Evolutionary conservation across 139 green algal species (phyloP), one percentile per base, ranked within the genome.

Genomic region (Desmodesmus armatus): DNA sequence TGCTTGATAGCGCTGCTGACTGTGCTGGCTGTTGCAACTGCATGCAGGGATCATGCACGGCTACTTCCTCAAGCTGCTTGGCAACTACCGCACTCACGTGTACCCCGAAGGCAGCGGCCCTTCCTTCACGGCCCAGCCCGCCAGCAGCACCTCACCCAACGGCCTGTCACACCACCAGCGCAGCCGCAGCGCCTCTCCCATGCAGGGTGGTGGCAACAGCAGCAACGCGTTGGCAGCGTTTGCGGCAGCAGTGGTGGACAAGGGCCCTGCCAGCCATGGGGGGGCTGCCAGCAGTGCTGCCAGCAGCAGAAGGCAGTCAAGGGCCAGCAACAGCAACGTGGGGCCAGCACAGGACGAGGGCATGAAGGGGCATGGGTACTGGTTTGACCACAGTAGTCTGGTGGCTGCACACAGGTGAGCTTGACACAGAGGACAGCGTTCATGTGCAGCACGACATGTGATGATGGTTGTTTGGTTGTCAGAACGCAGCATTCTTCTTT

Each of bases 331-430:
- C 35, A 60, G 49, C 73, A 80, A 33, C 37, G n/a, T 27, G 33
- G 65, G 13, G 33, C 29, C 27, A 17, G 25, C 25, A 23, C 49
- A 41, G 49, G 77, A 84, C 60, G 70, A 85, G 3, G 76, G 39
- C 3, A 37, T 90, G 19, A 58, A 69, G 72, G 86, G 84, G 3
- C n/a, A 89, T 35, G 92, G 90, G 15, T 92, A 77, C 25, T 82
- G 82, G 43, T 96, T 96, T 89, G 90, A 96, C 76, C 90, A 94
- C 55, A n/a, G 47, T 2, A 85, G 78, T 0, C 93, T 96, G 74
- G 88, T 94, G 15, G 80, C 62, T 0, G 80, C 72, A 0, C 91
- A 93, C 35, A 77, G 81, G 89, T 89, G 58, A 71, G 74, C 69
- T 51, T 21, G 40, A 15, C 35, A 75, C 66, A 74, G 35, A 49